Percentiles rank a stretch among this genome's conserved stretches.
Evolutionary conservation across 768 basidiomycete genomes (phyloP).

Genomic region (Termitomyces sp.): DNA sequence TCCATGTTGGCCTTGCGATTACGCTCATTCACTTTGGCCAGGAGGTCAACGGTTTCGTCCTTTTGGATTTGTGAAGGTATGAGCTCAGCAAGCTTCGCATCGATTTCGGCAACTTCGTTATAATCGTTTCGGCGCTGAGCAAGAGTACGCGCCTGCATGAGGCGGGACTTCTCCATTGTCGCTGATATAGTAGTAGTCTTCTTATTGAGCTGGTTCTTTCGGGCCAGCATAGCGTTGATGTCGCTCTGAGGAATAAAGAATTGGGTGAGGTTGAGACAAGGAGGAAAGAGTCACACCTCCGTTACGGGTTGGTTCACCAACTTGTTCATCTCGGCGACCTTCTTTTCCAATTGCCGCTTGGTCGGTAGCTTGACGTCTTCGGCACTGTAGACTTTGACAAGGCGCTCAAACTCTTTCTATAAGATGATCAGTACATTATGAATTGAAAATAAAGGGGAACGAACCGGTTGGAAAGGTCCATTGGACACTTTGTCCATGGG

Average conservation of each 20-base stretch:
- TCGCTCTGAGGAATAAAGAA: constrained; percentile 55
- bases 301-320: constrained; percentile 64
- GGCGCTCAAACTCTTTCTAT: constrained; percentile 73
- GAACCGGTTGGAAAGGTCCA: constrained; percentile 54
- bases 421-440: background rate
- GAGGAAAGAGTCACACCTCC: constrained; percentile 50
- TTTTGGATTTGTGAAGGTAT: constrained; percentile 18
- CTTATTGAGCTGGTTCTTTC: constrained; percentile 47
- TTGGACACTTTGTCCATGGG: constrained; percentile 90
- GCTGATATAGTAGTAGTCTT: constrained; percentile 29
- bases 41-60: constrained; percentile 40
- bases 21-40: constrained; percentile 84
- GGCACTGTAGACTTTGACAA: constrained; percentile 35
- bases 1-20: constrained; percentile 86
- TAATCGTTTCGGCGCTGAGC: constrained; percentile 73
- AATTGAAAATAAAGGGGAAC: constrained; percentile 30
- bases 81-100: constrained; percentile 59
- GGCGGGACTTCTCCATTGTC: constrained; percentile 60
- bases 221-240: constrained; percentile 71
- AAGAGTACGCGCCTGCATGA: constrained; percentile 69
- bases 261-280: background rate
- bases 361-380: constrained; percentile 69
- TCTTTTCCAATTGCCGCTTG: constrained; percentile 62
- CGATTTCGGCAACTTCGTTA: constrained; percentile 57
- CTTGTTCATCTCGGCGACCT: constrained; percentile 58